Evolutionary conservation across 805 yeast species (phyloP).

Genomic region (Wickerhamomyces xylosicus): DNA sequence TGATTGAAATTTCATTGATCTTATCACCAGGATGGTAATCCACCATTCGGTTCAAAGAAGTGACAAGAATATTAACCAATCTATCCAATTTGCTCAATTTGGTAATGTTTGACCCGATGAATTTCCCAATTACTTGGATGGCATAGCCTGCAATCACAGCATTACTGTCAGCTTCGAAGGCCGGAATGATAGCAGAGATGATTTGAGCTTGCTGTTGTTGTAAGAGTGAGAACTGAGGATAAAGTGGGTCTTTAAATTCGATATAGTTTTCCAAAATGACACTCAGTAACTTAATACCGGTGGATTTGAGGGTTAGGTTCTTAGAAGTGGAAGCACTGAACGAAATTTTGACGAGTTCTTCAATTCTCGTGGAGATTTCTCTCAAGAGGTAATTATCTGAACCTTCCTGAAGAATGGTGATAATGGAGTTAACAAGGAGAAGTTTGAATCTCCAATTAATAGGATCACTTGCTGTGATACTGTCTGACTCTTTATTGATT

Average conservation of each 20-base stretch:
- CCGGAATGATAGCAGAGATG: constrained; percentile 80
- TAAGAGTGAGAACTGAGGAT: constrained; percentile 57
- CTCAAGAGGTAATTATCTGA: background rate
- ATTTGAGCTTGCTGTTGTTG: constrained; percentile 95
- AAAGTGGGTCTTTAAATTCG: constrained; percentile 56
- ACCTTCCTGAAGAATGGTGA: background rate
- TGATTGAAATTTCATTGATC: constrained; percentile 45
- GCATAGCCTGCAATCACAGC: constrained; percentile 71
- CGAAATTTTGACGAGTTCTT: constrained; percentile 67
- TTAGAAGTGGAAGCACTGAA: constrained; percentile 75
- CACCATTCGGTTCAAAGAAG: constrained; percentile 31
- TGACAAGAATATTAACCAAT: constrained; percentile 53
- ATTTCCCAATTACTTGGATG: constrained; percentile 64
- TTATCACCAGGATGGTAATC: constrained; percentile 35
- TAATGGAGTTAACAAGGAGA: constrained; percentile 33
- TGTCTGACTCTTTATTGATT: constrained; percentile 19
- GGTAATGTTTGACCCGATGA: constrained; percentile 53
- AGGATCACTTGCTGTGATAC: constrained; percentile 32
- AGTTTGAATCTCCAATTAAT: constrained; percentile 47
- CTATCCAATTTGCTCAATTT: constrained; percentile 39
- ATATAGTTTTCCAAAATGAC: constrained; percentile 53
- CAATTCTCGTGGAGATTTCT: constrained; percentile 33
- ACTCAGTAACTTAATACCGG: constrained; percentile 60
- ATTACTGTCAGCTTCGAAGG: constrained; percentile 65
- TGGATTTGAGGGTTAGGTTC: constrained; percentile 43